Base-by-base conservation (phyloP, 2,329 filamentous ascomycete species). In the Ophiostoma novo-ulmi region DNA sequence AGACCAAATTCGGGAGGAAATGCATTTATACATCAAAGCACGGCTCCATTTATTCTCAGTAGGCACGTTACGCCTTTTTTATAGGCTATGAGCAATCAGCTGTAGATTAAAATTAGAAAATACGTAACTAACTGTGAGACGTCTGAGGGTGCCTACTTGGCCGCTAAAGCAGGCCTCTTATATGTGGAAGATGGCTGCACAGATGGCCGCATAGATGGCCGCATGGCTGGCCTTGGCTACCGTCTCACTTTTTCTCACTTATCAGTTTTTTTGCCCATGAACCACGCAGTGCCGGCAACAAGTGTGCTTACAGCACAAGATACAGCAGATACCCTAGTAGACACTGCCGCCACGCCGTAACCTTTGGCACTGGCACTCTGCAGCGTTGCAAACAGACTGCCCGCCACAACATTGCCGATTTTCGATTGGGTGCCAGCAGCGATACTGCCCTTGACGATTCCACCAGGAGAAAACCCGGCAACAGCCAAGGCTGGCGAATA, bases 381-480 rank as follows among this genome's bases (percentile, higher is more conserved):
- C 0, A 80, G 73, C 2, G 68, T 75, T 1, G 79, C 77, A 39
- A 80, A 79, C 0, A 73, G 0, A 5, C 76, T 73, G 0, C 71
- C 65, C 0, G 75, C 74, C 0, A 20, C 73, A 6, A 79, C 76
- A 26, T 73, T 78, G 1, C 78, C 79, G 0, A 78, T 76, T 1
- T 61, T 39, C 8, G 74, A 73, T 22, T 80, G 79, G 0, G 73
- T 36, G 0, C 58, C 70, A 1, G 77, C 73, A 0, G 78, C 78
- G 14, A 72, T 1, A 2, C 14, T 66, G 44, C 69, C 63, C 20
- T 66, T 41, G 44, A 10, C 64, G 6, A 70, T 38, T 20, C 69
- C 69, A 14, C 11, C 26, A 13, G 48, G 14, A 1, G 48, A 26
- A 52, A 70, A 70, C 0, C 73, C 73, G 3, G 44, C 20, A 3